Base-by-base conservation (phyloP, 2,329 filamentous ascomycete species). In the Onygena corvina region DNA sequence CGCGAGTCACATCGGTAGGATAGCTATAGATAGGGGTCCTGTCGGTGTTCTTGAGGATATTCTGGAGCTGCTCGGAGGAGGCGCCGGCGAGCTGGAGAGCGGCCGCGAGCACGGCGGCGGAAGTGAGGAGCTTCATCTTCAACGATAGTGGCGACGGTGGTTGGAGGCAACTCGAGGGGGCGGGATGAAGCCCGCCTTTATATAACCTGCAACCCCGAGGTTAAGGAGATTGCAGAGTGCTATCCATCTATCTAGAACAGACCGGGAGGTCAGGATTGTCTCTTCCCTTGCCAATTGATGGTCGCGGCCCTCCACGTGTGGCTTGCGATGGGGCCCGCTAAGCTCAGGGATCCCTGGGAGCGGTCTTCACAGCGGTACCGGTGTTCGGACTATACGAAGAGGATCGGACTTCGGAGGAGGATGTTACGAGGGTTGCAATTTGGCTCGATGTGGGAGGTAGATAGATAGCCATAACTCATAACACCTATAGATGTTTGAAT, bases 1-100 rank as follows among this genome's bases (percentile, higher is more conserved):
- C 76, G 52, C 77, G 70, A 1, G 78, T 81, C 16, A 81, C 67
- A 57, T 78, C 75, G 0, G 78, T 81, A 0, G 78, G 78, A 62
- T 81, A 81, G 14, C 61, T 69, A 61, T 80, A 80, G 16, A 73
- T 65, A 7, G 70, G 63, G 42, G 69, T 71, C 18, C 67, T 62
- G 56, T 76, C 70, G 4, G 75, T 77, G 55, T 77, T 73, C 49
- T 69, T 66, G 47, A 81, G 60, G 47, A 81, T 75, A 51, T 72
- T 72, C 57, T 80, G 75, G 40, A 81, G 63, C 34, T 69, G 5
- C 50, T 52, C 12, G 20, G 52, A 31, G 52, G 25, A 2, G 5
- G 42, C 42, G 12, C n/a, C 11, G 27, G 12, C 42, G 20, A 23
- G 36, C 36, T 42, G 21, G 12, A 46, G 30, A 14, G n/a, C 12